Evolutionary conservation across 805 yeast species (phyloP).

Genomic region (Sungouiozyma ichnusensis): DNA sequence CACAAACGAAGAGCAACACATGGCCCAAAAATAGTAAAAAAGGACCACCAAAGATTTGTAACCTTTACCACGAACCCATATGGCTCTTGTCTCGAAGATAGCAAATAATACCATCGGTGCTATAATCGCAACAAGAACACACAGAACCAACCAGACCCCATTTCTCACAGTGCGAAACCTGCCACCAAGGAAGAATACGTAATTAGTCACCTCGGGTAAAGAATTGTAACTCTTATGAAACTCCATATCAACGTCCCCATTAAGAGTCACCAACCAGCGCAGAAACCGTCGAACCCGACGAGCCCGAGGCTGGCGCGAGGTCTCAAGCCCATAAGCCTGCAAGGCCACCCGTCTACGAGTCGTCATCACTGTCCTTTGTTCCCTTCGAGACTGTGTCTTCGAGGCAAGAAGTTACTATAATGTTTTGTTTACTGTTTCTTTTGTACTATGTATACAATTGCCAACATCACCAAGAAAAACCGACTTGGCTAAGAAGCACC

Average conservation of each 20-base stretch:
- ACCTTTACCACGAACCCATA: constrained; percentile 17
- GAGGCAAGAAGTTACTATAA: too few relatives aligned
- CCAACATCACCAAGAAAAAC: too few relatives aligned
- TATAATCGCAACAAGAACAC: constrained; percentile 29
- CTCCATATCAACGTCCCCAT: constrained; percentile 13
- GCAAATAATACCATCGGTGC: constrained; percentile 46
- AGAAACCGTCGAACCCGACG: constrained; percentile 1
- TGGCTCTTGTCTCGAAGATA: constrained; percentile 32
- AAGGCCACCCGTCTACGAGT: background rate
- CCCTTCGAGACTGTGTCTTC: background rate
- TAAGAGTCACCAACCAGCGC: constrained; percentile 17
- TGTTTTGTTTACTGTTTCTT: too few relatives aligned
- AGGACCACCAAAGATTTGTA: constrained; percentile 33
- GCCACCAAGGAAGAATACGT: constrained; percentile 56
- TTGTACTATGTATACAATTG: too few relatives aligned
- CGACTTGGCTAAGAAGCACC: too few relatives aligned
- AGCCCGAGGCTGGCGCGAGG: too few relatives aligned
- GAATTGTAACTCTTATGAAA: constrained; percentile 11
- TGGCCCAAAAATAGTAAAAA: constrained; percentile 48
- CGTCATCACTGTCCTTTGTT: too few relatives aligned
- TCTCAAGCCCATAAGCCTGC: too few relatives aligned
- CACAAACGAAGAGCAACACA: constrained; percentile 39
- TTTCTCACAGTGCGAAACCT: constrained; percentile 39
- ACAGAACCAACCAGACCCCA: constrained; percentile 26
- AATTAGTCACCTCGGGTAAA: constrained; percentile 25